Evolutionary conservation across 2,329 filamentous ascomycete species (phyloP).

Genomic region (Penicillium sp.): DNA sequence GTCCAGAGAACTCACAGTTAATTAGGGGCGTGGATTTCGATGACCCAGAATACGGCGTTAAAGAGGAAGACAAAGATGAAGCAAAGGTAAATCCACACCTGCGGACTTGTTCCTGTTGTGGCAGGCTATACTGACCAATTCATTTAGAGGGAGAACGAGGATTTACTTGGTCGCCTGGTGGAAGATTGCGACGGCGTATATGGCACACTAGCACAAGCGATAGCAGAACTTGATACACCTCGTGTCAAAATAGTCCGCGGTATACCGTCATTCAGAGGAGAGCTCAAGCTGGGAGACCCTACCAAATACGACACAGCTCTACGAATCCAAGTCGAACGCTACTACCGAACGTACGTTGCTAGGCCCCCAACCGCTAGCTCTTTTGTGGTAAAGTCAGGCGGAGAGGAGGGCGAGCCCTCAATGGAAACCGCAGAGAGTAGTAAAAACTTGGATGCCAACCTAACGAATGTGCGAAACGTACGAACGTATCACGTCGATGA

Average conservation of each 20-base stretch:
- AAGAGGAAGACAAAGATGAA: slow-evolving; percentile 78
- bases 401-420: slow-evolving; percentile 51
- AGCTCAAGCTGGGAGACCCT: slow-evolving; percentile 74
- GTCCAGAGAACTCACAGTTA: slow-evolving; percentile 21
- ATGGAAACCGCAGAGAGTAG: slow-evolving; percentile 33
- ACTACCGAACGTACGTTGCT: slow-evolving; percentile 78
- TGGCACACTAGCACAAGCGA: slow-evolving; percentile 82
- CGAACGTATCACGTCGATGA: slow-evolving; percentile 79
- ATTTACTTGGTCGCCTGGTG: slow-evolving; percentile 59
- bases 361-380: slow-evolving; percentile 71
- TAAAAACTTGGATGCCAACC: slow-evolving; percentile 24
- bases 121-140: background rate
- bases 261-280: slow-evolving; percentile 73
- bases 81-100: slow-evolving; percentile 54
- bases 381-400: slow-evolving; percentile 57
- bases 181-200: slow-evolving; percentile 68
- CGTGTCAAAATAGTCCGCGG: slow-evolving; percentile 71
- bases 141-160: slow-evolving; percentile 65
- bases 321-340: slow-evolving; percentile 82
- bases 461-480: slow-evolving; percentile 71
- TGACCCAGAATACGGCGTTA: slow-evolving; percentile 81
- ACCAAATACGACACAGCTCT: slow-evolving; percentile 70
- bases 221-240: slow-evolving; percentile 74
- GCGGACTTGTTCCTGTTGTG: background rate
- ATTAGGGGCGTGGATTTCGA: slow-evolving; percentile 86